phyloP scores from a whole-genome alignment of 2,329 filamentous ascomycete genomes.

The Scorias spongiosa region DNA sequence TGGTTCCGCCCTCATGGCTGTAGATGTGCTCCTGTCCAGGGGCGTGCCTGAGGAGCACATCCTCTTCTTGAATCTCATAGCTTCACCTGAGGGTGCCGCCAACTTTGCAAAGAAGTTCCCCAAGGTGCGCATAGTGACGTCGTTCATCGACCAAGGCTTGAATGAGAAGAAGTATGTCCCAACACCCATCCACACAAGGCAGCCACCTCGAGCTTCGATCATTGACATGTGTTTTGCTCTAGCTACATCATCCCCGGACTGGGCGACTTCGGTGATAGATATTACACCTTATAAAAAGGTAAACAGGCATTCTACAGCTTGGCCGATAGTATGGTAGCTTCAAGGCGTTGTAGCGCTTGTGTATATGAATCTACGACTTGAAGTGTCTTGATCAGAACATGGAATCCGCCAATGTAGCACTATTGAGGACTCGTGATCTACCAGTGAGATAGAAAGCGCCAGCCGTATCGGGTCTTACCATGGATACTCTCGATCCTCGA shows the following conservation, averaged over 20 bases:
- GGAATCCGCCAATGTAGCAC: too few relatives aligned
- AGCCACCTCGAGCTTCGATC: not conserved
- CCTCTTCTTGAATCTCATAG: constrained; percentile 89
- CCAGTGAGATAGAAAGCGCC: too few relatives aligned
- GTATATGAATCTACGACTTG: too few relatives aligned
- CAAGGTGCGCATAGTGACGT: constrained; percentile 78
- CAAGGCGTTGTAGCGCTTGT: too few relatives aligned
- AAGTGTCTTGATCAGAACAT: too few relatives aligned
- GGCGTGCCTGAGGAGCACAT: constrained; percentile 93
- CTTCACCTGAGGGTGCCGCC: constrained; percentile 82
- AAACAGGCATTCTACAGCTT: not conserved
- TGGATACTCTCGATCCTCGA: too few relatives aligned
- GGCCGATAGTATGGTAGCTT: too few relatives aligned
- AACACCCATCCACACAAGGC: not conserved
- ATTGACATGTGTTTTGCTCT: constrained; percentile 7
- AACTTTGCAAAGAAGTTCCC: constrained; percentile 85
- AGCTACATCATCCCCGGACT: constrained; percentile 93
- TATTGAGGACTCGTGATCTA: too few relatives aligned
- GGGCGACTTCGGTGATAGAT: constrained; percentile 89
- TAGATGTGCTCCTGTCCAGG: constrained; percentile 76
- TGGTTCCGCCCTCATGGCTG: constrained; percentile 91
- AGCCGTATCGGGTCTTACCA: too few relatives aligned
- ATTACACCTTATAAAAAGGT: constrained; percentile 75
- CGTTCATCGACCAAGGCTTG: constrained; percentile 90
- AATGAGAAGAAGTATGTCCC: constrained; percentile 87